Evolutionary conservation across 768 basidiomycete species (phyloP), one percentile per base, ranked within the genome.

Genomic region (Phlebiopsis flavidoalba): DNA sequence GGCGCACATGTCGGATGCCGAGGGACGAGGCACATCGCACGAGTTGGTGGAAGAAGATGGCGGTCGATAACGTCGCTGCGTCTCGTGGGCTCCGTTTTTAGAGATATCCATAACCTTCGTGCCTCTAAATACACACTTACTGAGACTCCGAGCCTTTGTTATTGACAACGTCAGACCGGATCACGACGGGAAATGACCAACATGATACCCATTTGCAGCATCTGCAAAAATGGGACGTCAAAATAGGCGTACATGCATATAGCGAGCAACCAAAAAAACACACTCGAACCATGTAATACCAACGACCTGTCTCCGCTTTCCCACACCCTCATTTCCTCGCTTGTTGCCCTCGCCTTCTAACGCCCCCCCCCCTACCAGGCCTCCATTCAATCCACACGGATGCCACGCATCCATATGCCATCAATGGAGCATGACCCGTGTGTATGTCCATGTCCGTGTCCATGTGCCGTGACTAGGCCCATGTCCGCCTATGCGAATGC

Each of bases 171-270:
- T 93, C 21, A 93, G 70, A 1, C 91, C 91, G 59, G n/a, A 93
- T 90, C 35, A 93, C 83, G 50, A 93, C 69, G 2, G 91, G n/a
- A n/a, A 88, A 68, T 94, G 85, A n/a, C n/a, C 53, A 95, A 79
- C 90, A 95, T 88, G 66, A 95, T 91, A 50, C 93, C 84, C 1
- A 89, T 67, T 81, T 95, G 88, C 37, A 95, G 76, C 35, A 91
- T 84, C 90, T 92, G 55, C 50, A 24, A n/a, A n/a, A n/a, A n/a
- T n/a, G n/a, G n/a, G n/a, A n/a, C n/a, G n/a, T n/a, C n/a, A n/a
- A n/a, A n/a, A n/a, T n/a, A n/a, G n/a, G n/a, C n/a, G n/a, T 17
- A 21, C 24, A 5, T 10, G 60, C 21, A 24, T 12, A 36, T 21
- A 12, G 11, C 33, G 53, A 21, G n/a, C 51, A 21, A 43, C 33